Evolutionary conservation across 768 basidiomycete genomes (phyloP).

Genomic region (Hysterangium stoloniferum): DNA sequence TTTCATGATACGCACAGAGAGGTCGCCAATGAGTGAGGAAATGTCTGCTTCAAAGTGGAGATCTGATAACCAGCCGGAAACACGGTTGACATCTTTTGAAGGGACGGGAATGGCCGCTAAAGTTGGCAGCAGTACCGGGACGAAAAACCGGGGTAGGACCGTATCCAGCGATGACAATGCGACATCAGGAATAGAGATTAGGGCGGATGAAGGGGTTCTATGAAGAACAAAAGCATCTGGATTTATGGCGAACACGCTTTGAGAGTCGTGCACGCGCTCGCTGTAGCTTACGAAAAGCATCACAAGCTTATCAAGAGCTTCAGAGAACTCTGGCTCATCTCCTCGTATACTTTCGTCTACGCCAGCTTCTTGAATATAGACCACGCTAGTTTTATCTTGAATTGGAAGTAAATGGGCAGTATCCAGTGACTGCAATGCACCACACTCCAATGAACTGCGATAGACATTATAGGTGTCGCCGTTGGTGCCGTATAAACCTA

Average conservation of each 20-base stretch:
- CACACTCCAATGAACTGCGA: neutral
- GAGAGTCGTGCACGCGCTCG: neutral
- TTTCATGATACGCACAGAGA: conserved; percentile 41
- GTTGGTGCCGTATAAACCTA: neutral
- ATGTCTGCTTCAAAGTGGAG: conserved; percentile 65
- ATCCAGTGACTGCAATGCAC: neutral
- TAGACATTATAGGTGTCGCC: neutral
- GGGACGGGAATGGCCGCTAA: conserved; percentile 50
- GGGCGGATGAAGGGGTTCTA: conserved; percentile 16
- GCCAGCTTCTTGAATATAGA: conserved; percentile 31
- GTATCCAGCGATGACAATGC: conserved; percentile 38
- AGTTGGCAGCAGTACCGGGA: conserved; percentile 51
- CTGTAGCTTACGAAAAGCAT: neutral
- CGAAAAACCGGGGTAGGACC: conserved; percentile 68
- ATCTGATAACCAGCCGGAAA: conserved; percentile 47
- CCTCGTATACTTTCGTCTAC: conserved; percentile 17
- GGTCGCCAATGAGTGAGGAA: conserved; percentile 57
- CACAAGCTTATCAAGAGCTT: conserved; percentile 7
- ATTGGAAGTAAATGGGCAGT: neutral
- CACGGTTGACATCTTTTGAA: conserved; percentile 40
- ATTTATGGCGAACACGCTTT: neutral
- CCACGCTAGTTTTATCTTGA: conserved; percentile 10
- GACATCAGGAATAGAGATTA: conserved; percentile 20
- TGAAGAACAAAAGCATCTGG: conserved; percentile 14
- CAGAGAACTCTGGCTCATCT: conserved; percentile 9